phyloP scores from a whole-genome alignment of 2,329 filamentous ascomycete species.

The Fusarium solani-melongenae region DNA sequence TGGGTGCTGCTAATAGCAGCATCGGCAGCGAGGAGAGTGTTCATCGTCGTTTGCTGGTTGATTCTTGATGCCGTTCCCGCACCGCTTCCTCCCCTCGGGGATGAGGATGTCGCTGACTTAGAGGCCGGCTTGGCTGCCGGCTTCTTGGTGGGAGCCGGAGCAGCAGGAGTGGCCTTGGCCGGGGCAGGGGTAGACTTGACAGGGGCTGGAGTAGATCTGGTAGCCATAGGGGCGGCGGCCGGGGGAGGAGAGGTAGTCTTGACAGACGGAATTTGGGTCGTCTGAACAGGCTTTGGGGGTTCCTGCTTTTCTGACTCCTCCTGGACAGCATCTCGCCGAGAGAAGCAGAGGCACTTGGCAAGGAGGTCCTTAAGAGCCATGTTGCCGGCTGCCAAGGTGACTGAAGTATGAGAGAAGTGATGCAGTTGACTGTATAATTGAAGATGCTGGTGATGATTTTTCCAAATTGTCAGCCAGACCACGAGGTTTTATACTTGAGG shows the following conservation, averaged over 20 bases:
- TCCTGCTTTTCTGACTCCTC: slow-evolving; percentile 5
- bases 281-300: background rate
- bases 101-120: background rate
- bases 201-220: background rate
- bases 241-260: background rate
- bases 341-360: slow-evolving; percentile 4
- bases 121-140: background rate
- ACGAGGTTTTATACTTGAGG: background rate
- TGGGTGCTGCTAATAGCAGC: background rate
- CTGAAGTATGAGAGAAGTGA: background rate
- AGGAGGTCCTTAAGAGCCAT: slow-evolving; percentile 20
- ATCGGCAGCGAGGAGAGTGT: background rate
- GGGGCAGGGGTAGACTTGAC: background rate
- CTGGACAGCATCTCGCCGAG: background rate
- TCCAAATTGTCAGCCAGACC: background rate
- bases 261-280: background rate
- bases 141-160: background rate
- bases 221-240: background rate
- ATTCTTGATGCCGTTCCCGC: background rate
- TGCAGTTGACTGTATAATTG: background rate
- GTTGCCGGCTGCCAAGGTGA: background rate
- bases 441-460: background rate
- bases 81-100: background rate
- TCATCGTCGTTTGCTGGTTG: background rate
- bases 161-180: background rate